Evolutionary conservation across 495 filamentous ascomycete species (phyloP).

Genomic region (Tuber brumale): DNA sequence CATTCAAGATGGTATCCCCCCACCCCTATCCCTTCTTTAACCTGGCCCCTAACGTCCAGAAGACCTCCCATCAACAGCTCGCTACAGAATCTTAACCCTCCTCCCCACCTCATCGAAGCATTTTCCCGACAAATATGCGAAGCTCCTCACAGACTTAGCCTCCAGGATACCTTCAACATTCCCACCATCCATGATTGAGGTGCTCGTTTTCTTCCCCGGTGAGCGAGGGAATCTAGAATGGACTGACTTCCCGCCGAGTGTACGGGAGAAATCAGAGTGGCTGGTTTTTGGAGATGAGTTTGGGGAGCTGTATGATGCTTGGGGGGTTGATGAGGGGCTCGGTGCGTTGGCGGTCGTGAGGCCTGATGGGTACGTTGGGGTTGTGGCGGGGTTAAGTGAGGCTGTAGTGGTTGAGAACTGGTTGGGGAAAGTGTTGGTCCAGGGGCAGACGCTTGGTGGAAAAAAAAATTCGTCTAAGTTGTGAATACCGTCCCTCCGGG

Average conservation of each 20-base stretch:
- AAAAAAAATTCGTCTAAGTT: background rate
- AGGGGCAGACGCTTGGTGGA: background rate
- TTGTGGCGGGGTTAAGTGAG: conserved; percentile 53
- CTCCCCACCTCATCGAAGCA: conserved; percentile 44
- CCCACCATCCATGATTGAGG: conserved; percentile 28
- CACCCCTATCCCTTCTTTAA: background rate
- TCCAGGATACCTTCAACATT: conserved; percentile 20
- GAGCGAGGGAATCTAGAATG: conserved; percentile 31
- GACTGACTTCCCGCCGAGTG: conserved; percentile 33
- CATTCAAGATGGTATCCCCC: conserved; percentile 48
- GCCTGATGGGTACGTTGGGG: conserved; percentile 65
- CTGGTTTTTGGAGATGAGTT: conserved; percentile 30
- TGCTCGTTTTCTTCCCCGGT: conserved; percentile 32
- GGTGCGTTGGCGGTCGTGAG: conserved; percentile 61
- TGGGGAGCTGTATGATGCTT: conserved; percentile 30
- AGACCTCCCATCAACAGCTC: conserved; percentile 44
- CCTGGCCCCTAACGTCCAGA: background rate
- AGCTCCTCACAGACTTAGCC: conserved; percentile 2
- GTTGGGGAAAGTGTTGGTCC: conserved; percentile 10
- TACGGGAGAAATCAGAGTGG: conserved; percentile 37
- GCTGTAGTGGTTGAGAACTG: conserved; percentile 40
- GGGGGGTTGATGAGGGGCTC: conserved; percentile 38
- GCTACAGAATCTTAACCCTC: conserved; percentile 48
- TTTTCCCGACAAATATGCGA: conserved; percentile 37
- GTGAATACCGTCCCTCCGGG: background rate